Evolutionary conservation across 768 basidiomycete genomes (phyloP).

Genomic region (Multifurca ochricompacta): DNA sequence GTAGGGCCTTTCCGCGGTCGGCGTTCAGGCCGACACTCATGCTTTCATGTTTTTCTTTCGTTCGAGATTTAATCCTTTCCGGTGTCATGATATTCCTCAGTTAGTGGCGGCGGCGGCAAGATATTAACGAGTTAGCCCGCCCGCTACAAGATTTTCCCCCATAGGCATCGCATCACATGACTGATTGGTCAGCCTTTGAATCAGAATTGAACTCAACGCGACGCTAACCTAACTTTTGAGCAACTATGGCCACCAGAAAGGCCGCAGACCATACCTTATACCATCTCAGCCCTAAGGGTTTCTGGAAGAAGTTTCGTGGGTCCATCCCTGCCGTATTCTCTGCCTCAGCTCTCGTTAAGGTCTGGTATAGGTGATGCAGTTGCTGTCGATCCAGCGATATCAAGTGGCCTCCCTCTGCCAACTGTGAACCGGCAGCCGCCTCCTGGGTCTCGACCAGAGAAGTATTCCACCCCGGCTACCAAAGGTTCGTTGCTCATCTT

Average conservation of each 20-base stretch:
- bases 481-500: slow-evolving; percentile 47
- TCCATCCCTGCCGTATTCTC: slow-evolving; percentile 9
- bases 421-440: slow-evolving; percentile 71
- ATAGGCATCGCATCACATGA: neutral
- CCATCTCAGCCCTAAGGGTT: slow-evolving; percentile 81
- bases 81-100: no score
- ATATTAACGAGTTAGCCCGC: no score
- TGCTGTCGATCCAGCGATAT: slow-evolving; percentile 86
- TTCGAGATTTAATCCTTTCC: no score
- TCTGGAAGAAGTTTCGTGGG: slow-evolving; percentile 96
- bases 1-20: no score
- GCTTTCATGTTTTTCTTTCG: no score
- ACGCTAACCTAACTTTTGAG: neutral
- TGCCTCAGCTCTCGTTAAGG: neutral
- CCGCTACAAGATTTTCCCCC: no score
- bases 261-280: slow-evolving; percentile 85
- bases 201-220: neutral
- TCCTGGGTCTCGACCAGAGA: slow-evolving; percentile 82
- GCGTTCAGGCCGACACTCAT: no score
- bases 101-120: no score
- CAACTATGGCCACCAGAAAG: slow-evolving; percentile 64
- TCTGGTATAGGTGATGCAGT: slow-evolving; percentile 61
- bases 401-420: slow-evolving; percentile 77
- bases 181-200: slow-evolving; percentile 9
- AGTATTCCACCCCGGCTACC: slow-evolving; percentile 80